Evolutionary conservation across 306 rosid species (phyloP).

Genomic region (Rubus idaeus): DNA sequence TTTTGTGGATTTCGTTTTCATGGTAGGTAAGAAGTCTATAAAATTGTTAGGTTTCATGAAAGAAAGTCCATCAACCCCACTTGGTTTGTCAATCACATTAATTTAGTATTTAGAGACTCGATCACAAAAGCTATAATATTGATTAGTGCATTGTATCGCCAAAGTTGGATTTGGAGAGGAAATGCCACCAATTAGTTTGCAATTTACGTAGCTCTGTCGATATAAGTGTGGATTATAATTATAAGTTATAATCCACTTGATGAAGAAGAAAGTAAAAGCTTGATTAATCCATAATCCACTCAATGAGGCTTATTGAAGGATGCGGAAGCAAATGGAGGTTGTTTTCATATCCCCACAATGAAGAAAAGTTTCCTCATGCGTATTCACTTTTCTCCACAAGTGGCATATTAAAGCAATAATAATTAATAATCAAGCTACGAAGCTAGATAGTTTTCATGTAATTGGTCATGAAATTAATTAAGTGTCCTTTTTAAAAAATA

Average conservation of each 20-base stretch:
- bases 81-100: background rate
- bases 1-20: background rate
- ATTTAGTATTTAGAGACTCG: background rate
- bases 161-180: constrained; percentile 15
- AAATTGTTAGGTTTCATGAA: background rate
- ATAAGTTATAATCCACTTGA: background rate
- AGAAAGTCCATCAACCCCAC: constrained; percentile 12
- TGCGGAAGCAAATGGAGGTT: constrained; percentile 5
- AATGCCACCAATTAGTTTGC: background rate
- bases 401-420: background rate
- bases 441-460: background rate
- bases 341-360: constrained; percentile 31
- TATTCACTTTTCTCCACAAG: background rate
- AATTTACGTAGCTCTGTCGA: background rate
- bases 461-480: background rate
- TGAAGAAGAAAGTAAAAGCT: constrained; percentile 1
- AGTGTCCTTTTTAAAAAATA: background rate
- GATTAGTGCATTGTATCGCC: background rate
- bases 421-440: background rate
- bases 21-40: background rate
- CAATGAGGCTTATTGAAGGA: background rate
- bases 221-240: background rate
- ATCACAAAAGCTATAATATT: background rate
- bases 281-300: constrained; percentile 15
- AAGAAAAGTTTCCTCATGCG: constrained; percentile 17